These are phyloP conservation scores for Agrocybe chaxingu DNA, from an alignment of 768 basidiomycete genomes.

Conservation along the genomic window DNA sequence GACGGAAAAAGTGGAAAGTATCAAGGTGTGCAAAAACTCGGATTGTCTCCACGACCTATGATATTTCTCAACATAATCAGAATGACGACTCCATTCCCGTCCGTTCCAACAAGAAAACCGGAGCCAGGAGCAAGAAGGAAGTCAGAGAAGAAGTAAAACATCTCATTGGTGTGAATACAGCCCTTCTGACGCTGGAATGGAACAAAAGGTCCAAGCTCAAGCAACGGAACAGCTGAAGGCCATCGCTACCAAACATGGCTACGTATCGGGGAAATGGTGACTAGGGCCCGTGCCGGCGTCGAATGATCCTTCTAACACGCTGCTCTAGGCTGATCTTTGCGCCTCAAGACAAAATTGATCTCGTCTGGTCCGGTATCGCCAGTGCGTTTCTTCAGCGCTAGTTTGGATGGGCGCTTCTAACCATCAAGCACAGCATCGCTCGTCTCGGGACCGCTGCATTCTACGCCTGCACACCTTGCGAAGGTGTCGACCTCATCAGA, in stretches of 20 bases:
- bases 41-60: background rate
- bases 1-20: slow-evolving; percentile 53
- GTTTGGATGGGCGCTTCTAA: background rate
- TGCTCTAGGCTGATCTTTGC: slow-evolving; percentile 63
- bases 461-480: slow-evolving; percentile 50
- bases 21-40: slow-evolving; percentile 42
- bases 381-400: slow-evolving; percentile 33
- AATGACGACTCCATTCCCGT: slow-evolving; percentile 63
- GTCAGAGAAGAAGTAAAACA: slow-evolving; percentile 58
- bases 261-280: slow-evolving; percentile 68
- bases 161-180: background rate
- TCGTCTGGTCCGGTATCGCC: slow-evolving; percentile 59
- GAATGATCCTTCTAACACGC: background rate
- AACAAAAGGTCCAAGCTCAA: slow-evolving; percentile 52
- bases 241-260: slow-evolving; percentile 53
- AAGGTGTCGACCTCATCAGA: slow-evolving; percentile 68
- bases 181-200: background rate
- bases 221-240: slow-evolving; percentile 56
- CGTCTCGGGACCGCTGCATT: slow-evolving; percentile 57
- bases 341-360: slow-evolving; percentile 57
- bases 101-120: slow-evolving; percentile 70
- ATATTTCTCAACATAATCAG: slow-evolving; percentile 25
- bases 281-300: background rate
- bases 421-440: slow-evolving; percentile 49
- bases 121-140: slow-evolving; percentile 73